These are phyloP conservation scores for Anethum foeniculum DNA, from an alignment of 140 eudicot species.

Conservation along the genomic window DNA sequence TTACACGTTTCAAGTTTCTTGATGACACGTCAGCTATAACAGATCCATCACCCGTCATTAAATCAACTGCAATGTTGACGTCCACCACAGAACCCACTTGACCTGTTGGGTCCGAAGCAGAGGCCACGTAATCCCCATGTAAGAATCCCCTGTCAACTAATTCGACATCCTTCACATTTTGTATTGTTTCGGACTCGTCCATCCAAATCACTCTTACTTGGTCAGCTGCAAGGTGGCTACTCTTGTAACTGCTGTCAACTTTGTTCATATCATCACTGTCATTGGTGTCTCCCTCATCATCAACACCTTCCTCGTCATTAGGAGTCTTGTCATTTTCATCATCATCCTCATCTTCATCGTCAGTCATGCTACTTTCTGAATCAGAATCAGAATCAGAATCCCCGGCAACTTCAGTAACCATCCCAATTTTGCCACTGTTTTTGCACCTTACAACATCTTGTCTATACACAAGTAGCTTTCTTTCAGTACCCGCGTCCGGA, in stretches of 20 bases:
- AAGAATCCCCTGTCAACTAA: slow-evolving; percentile 82
- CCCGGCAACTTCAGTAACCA: slow-evolving; percentile 94
- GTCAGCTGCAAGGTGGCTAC: slow-evolving; percentile 56
- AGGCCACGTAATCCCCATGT: slow-evolving; percentile 91
- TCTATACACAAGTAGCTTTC: slow-evolving; percentile 45
- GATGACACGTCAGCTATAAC: slow-evolving; percentile 41
- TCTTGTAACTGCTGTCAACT: slow-evolving; percentile 24
- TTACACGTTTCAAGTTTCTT: slow-evolving; percentile 61
- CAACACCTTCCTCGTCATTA: slow-evolving; percentile 29
- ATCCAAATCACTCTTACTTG: slow-evolving; percentile 90
- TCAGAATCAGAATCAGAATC: slow-evolving; percentile 86
- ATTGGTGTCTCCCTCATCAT: slow-evolving; percentile 23
- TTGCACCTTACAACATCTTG: slow-evolving; percentile 87
- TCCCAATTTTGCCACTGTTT: slow-evolving; percentile 43
- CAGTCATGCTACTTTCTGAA: slow-evolving; percentile 65
- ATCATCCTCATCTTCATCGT: slow-evolving; percentile 38
- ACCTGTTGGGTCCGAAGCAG: slow-evolving; percentile 76
- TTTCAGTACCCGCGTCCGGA: slow-evolving; percentile 20
- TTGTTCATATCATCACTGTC: slow-evolving; percentile 25
- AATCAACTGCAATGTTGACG: slow-evolving; percentile 60
- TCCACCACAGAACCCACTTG: slow-evolving; percentile 90
- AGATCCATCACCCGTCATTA: slow-evolving; percentile 55
- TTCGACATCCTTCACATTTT: slow-evolving; percentile 43
- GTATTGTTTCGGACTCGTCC: slow-evolving; percentile 74
- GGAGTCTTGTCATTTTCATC: slow-evolving; percentile 30